A percentile compares a stretch with the other conserved stretches of the same genome.
These are phyloP conservation scores for Perkinsus marinus DNA, from an alignment of 169 alveolate genomes.

Conservation along the genomic window DNA sequence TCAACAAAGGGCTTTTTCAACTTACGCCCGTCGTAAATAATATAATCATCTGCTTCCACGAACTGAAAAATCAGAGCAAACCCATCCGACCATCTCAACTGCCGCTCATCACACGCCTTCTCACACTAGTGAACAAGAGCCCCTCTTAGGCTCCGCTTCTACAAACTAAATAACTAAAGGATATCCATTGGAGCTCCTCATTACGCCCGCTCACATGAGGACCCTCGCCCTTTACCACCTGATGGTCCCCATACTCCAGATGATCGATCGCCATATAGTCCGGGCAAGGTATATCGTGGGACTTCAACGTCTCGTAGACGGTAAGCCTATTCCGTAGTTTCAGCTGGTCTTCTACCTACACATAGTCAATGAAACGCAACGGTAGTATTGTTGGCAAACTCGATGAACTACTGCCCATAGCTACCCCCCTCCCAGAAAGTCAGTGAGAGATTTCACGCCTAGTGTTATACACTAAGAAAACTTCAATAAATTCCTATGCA, in stretches of 20 bases:
- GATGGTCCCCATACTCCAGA: conserved; percentile 4
- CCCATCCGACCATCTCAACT: no score
- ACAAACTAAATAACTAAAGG: background rate
- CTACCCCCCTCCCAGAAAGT: no score
- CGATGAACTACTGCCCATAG: no score
- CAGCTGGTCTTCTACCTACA: conserved; percentile 22
- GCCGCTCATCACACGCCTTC: no score
- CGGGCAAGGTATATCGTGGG: background rate
- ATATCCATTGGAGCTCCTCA: background rate
- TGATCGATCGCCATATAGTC: conserved; percentile 11
- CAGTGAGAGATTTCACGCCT: no score
- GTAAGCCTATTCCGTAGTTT: conserved; percentile 53
- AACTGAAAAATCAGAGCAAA: no score
- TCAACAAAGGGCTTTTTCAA: conserved; percentile 90
- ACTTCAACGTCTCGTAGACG: conserved; percentile 47
- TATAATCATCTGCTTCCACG: conserved; percentile 78
- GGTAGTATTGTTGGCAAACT: no score
- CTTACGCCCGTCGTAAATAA: conserved; percentile 67
- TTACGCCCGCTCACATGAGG: background rate
- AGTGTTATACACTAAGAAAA: no score
- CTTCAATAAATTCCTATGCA: no score
- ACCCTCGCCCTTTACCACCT: background rate
- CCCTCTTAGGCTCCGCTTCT: background rate
- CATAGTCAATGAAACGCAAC: no score
- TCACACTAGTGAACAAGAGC: background rate